Evolutionary conservation across 164 flowering plant species (phyloP).

Genomic region (Kalanchoe fedtschenkoi): DNA sequence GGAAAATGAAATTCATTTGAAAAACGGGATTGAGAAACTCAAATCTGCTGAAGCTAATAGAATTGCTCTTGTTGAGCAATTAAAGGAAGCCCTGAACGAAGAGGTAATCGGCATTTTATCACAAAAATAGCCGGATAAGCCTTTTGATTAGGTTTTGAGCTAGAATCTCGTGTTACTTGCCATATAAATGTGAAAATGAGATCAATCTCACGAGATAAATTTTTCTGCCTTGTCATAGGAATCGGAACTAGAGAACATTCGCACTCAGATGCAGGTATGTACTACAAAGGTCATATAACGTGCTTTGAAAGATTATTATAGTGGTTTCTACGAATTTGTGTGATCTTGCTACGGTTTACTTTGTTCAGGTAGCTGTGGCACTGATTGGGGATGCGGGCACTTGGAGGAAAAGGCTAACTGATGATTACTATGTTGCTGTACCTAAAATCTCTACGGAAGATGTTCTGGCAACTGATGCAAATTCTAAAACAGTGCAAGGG

Average conservation of each 20-base stretch:
- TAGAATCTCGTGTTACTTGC: neutral
- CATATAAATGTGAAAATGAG: neutral
- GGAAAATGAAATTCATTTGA: slow-evolving; percentile 62
- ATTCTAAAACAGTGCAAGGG: slow-evolving; percentile 27
- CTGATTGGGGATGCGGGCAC: slow-evolving; percentile 52
- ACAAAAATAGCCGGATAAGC: neutral
- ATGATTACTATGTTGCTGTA: slow-evolving; percentile 36
- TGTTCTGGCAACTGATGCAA: slow-evolving; percentile 17
- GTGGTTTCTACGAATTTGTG: neutral
- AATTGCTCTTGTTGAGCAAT: slow-evolving; percentile 56
- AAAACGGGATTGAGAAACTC: slow-evolving; percentile 73
- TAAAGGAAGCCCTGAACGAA: slow-evolving; percentile 72
- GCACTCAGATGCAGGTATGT: slow-evolving; percentile 88
- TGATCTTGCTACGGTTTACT: neutral
- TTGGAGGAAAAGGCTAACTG: slow-evolving; percentile 55
- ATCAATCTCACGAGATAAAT: slow-evolving; percentile 12
- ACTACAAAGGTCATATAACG: neutral
- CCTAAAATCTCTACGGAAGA: slow-evolving; percentile 23
- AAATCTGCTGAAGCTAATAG: slow-evolving; percentile 65
- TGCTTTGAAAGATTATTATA: neutral
- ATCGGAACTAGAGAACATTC: slow-evolving; percentile 82
- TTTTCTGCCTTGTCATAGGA: slow-evolving; percentile 38
- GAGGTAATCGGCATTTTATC: slow-evolving; percentile 36
- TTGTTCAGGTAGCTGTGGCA: slow-evolving; percentile 65
- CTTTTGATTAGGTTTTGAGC: neutral